phyloP scores from a whole-genome alignment of 1,284 basidiomycete genomes.

The Tetrapyrgos nigripes region DNA sequence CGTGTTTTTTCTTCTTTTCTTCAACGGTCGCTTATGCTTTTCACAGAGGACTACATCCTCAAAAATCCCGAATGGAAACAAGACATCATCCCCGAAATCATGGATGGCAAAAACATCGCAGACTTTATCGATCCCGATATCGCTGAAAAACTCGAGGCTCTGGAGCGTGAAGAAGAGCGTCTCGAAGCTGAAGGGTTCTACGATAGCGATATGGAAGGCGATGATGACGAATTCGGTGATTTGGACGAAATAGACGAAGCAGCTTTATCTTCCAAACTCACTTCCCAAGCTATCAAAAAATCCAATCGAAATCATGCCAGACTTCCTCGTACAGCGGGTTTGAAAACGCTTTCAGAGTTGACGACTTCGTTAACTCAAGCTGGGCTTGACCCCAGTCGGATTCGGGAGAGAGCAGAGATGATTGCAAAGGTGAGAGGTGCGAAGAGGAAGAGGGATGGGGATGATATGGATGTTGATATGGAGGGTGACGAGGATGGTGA shows the following conservation, averaged over 20 bases:
- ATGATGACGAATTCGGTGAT: conserved; percentile 68
- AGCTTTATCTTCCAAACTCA: conserved; percentile 76
- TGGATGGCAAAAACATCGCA: conserved; percentile 98
- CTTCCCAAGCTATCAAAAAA: conserved; percentile 86
- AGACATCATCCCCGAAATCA: conserved; percentile 95
- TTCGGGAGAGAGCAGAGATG: conserved; percentile 88
- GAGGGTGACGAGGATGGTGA: conserved; percentile 56
- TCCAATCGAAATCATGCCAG: conserved; percentile 86
- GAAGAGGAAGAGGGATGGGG: conserved; percentile 51
- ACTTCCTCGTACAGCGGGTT: conserved; percentile 86
- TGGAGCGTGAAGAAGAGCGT: conserved; percentile 96
- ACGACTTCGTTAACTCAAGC: conserved; percentile 83
- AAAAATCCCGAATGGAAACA: conserved; percentile 95
- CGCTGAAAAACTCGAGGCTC: conserved; percentile 93
- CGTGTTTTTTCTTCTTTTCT: conserved; percentile 29
- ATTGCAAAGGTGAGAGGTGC: conserved; percentile 81
- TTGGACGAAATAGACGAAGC: conserved; percentile 93
- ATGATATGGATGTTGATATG: conserved; percentile 45
- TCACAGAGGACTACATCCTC: conserved; percentile 88
- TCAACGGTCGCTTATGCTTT: conserved; percentile 19
- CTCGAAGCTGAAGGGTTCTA: conserved; percentile 96
- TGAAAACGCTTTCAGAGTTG: conserved; percentile 90
- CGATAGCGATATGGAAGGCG: conserved; percentile 77
- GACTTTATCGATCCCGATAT: conserved; percentile 99
- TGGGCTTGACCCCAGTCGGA: conserved; percentile 88